Evolutionary conservation across 257 asterid species (phyloP).

Genomic region (Lycium barbarum): DNA sequence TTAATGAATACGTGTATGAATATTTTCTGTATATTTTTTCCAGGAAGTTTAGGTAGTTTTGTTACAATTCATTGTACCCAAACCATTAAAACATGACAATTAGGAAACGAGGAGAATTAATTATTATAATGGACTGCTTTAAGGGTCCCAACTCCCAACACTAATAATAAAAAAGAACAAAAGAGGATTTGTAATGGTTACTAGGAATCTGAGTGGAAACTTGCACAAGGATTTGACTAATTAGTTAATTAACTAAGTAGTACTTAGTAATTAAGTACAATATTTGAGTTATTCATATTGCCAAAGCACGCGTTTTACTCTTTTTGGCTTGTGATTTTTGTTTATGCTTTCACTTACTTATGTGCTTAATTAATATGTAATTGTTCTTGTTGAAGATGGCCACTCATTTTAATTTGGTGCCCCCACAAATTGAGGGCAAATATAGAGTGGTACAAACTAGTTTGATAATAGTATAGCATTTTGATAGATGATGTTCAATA

Average conservation of each 20-base stretch:
- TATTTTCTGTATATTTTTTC: conserved; percentile 24
- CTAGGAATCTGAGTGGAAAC: conserved; percentile 21
- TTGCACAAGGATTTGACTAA: conserved; percentile 1
- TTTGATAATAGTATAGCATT: too few relatives aligned
- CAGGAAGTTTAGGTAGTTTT: conserved; percentile 24
- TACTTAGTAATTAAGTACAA: background rate
- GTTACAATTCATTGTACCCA: conserved; percentile 27
- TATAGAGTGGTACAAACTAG: too few relatives aligned
- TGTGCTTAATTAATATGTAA: too few relatives aligned
- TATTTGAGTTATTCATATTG: background rate
- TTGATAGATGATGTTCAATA: too few relatives aligned
- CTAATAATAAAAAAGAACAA: background rate
- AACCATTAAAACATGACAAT: background rate
- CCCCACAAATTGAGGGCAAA: too few relatives aligned
- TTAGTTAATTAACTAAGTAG: background rate
- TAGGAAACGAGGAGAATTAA: conserved; percentile 17
- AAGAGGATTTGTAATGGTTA: background rate
- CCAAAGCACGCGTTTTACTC: background rate
- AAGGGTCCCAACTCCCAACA: conserved; percentile 1
- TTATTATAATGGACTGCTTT: conserved; percentile 13
- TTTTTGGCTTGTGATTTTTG: background rate
- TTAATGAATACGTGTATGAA: conserved; percentile 4
- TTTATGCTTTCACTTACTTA: background rate
- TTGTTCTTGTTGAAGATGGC: too few relatives aligned
- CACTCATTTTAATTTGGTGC: too few relatives aligned